Conservation (phyloP, 2,329 filamentous ascomycete genomes). For the Colletotrichum phormii region DNA sequence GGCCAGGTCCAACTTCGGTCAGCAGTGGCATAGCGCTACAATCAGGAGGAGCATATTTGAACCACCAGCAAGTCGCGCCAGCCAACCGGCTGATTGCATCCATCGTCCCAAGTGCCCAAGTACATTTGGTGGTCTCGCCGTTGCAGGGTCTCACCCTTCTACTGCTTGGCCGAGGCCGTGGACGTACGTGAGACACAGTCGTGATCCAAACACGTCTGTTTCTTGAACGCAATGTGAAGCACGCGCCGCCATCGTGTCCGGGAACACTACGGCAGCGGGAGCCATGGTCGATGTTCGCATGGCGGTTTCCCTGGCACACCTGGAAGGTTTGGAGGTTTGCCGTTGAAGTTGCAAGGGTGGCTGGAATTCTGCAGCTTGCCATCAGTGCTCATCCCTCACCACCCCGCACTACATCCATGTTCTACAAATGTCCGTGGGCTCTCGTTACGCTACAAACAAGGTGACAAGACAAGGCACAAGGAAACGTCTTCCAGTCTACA, state of each 20-base stretch:
- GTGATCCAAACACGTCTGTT: slow-evolving; percentile 24
- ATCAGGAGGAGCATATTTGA: slow-evolving; percentile 1
- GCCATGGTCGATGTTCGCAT: neutral
- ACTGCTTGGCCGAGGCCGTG: neutral
- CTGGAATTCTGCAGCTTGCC: slow-evolving; percentile 9
- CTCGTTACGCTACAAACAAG: neutral
- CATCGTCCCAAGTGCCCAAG: slow-evolving; percentile 1
- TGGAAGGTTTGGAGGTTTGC: slow-evolving; percentile 4
- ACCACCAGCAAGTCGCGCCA: neutral
- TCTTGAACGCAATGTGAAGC: slow-evolving; percentile 20
- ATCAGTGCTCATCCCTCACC: slow-evolving; percentile 2
- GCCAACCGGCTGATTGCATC: neutral
- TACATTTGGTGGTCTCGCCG: neutral
- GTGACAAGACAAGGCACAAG: neutral
- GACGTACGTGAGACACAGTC: slow-evolving; percentile 19
- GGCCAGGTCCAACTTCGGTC: slow-evolving; percentile 20
- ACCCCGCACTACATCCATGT: slow-evolving; percentile 26
- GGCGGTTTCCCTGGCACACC: slow-evolving; percentile 16
- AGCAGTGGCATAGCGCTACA: slow-evolving; percentile 21
- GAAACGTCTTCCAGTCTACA: neutral
- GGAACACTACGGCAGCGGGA: neutral
- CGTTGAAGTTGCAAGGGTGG: slow-evolving; percentile 7
- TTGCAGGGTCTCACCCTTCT: slow-evolving; percentile 11
- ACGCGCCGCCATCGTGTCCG: slow-evolving; percentile 24
- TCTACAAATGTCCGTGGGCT: slow-evolving; percentile 8